Conservation (phyloP, 164 flowering plant genomes). For the Vitis vinifera region DNA sequence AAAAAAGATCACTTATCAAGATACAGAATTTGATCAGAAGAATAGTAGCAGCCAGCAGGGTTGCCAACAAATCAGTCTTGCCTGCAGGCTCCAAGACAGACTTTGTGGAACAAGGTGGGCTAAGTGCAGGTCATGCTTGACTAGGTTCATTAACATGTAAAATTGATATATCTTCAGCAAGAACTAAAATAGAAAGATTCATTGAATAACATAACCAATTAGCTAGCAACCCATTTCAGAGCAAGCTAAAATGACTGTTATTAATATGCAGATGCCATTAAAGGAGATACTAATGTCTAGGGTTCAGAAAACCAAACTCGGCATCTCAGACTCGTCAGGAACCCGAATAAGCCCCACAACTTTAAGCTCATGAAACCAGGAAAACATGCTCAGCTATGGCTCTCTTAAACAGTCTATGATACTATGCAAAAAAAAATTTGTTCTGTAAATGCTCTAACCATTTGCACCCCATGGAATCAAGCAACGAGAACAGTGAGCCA, state of each 20-base stretch:
- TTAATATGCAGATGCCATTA: not conserved
- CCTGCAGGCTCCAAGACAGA: no score
- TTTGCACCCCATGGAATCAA: conserved; percentile 52
- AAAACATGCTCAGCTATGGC: not conserved
- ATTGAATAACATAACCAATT: not conserved
- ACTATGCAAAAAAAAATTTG: no score
- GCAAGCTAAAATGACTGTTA: not conserved
- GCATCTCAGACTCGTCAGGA: not conserved
- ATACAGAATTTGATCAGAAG: not conserved
- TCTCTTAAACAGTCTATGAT: not conserved
- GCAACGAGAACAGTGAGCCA: conserved; percentile 55
- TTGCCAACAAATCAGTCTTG: not conserved
- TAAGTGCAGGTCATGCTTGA: not conserved
- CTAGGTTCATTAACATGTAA: not conserved
- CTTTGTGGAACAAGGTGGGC: not conserved
- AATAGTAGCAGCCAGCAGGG: not conserved
- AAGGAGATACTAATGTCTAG: not conserved
- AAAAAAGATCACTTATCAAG: not conserved
- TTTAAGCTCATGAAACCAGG: not conserved
- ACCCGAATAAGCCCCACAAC: not conserved
- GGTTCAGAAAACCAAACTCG: not conserved
- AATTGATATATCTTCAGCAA: not conserved
- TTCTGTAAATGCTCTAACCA: conserved; percentile 26
- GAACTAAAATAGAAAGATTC: not conserved
- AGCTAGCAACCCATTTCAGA: not conserved